Percentiles rank a stretch among this genome's conserved stretches.
Conservation (phyloP, 106 monocot species). For the Dactylorhiza incarnata region DNA sequence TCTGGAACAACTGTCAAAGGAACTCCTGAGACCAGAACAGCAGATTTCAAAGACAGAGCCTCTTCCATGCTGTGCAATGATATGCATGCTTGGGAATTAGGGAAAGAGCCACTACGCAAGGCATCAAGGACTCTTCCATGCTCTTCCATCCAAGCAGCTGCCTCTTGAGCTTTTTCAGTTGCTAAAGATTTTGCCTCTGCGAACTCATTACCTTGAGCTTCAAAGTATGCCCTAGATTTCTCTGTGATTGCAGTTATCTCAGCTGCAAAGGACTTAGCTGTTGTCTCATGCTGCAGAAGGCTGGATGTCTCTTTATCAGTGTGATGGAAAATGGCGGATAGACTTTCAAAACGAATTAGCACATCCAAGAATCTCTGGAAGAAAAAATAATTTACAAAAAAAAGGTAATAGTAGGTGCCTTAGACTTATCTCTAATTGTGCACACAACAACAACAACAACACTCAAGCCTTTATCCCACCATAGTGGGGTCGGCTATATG, state of each 20-base stretch:
- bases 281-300: constrained; percentile 67
- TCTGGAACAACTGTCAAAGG: constrained; percentile 97
- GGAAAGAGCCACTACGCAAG: constrained; percentile 51
- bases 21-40: constrained; percentile 70
- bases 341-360: constrained; percentile 63
- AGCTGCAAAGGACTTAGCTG: constrained; percentile 68
- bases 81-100: constrained; percentile 33
- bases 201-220: constrained; percentile 73
- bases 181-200: constrained; percentile 64
- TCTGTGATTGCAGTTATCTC: constrained; percentile 65
- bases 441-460: too few species aligned
- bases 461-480: too few species aligned
- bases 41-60: constrained; percentile 64
- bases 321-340: constrained; percentile 57
- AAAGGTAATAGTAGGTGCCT: constrained; percentile 2
- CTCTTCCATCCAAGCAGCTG: constrained; percentile 70
- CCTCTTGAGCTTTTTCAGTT: constrained; percentile 66
- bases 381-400: too few species aligned
- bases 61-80: constrained; percentile 45
- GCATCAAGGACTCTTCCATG: constrained; percentile 78
- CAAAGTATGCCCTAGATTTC: constrained; percentile 60
- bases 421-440: background rate
- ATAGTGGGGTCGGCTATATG: too few species aligned
- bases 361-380: constrained; percentile 68
- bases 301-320: constrained; percentile 80